Conservation (phyloP, 306 rosid species). For the Trichosanthes cucumerina region DNA sequence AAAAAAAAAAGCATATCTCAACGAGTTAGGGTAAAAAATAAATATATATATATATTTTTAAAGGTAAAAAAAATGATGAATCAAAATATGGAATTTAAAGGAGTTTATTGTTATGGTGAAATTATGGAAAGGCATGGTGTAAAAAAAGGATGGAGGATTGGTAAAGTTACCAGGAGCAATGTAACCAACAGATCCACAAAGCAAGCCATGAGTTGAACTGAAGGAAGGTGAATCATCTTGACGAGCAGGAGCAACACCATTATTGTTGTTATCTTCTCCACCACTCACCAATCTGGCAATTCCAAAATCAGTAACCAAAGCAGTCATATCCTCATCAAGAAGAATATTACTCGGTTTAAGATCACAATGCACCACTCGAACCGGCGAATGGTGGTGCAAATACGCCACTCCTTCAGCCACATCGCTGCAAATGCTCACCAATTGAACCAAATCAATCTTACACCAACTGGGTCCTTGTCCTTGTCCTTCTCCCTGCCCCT, state of each 20-base stretch:
- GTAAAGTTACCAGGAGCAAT: constrained; percentile 77
- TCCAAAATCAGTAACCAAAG: constrained; percentile 88
- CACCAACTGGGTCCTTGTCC: constrained; percentile 6
- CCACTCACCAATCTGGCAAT: constrained; percentile 61
- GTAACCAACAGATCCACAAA: constrained; percentile 82
- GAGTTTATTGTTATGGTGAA: no score
- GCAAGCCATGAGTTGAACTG: constrained; percentile 60
- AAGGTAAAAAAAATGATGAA: no score
- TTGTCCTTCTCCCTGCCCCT: constrained; percentile 14
- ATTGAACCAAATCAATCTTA: constrained; percentile 44
- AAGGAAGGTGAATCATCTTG: constrained; percentile 31
- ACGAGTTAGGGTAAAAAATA: no score
- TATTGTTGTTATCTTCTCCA: constrained; percentile 9
- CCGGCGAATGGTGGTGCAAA: constrained; percentile 74
- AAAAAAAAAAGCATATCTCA: no score
- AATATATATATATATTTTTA: no score
- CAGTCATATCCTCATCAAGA: constrained; percentile 70
- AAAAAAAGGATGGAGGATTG: neutral
- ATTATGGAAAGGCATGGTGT: no score
- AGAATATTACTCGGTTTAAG: constrained; percentile 90
- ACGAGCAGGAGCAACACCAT: neutral
- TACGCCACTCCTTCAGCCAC: constrained; percentile 89
- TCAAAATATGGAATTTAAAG: no score
- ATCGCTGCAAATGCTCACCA: constrained; percentile 70
- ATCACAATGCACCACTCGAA: constrained; percentile 77